Evolutionary conservation across 2,329 filamentous ascomycete species (phyloP), one percentile per base, ranked within the genome.

Genomic region (Aureobasidium lini): DNA sequence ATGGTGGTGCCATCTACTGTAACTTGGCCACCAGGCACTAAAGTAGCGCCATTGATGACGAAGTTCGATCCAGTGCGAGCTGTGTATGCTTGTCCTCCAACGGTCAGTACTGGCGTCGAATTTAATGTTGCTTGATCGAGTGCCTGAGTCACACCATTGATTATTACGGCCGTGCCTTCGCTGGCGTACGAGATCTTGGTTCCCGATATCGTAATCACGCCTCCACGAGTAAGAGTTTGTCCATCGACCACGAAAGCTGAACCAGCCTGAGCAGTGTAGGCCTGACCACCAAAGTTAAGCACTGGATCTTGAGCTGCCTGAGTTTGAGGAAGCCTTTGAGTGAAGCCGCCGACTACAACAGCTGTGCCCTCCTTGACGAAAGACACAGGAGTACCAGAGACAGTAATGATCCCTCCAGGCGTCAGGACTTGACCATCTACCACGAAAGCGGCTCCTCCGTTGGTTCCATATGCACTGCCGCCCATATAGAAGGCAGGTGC

Each of bases 361-460:
- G 61, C 61, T 1, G 63, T 62, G 9, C 61, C 66, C 7, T 56
- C 62, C 15, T 62, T 50, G 18, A 62, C 63, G 5, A 69, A 60
- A 1, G 66, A 66, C 31, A 70, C 64, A 9, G 64, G 68, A 5
- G 63, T 65, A 9, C 64, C 65, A 29, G 59, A 56, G 6, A 66
- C 57, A 4, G 63, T 66, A 9, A 69, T 63, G 15, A 52, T 57
- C 2, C 63, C 64, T 2, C 67, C 67, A 36, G 68, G 66, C 1
- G 61, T 63, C 13, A 70, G 62, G 6, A 60, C 62, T 28, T 65
- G 62, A 1, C 66, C 65, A 11, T 13, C 54, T 15, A 68, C 64
- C 23, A 67, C 59, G 44, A 70, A 71, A 1, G 70, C 72, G 1
- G 71, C 68, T n/a, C 68, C 72, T 28, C 62, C 43, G 52, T 70